Conservation (phyloP, 2,329 filamentous ascomycete species). For the Hymenoscyphus albidus region DNA sequence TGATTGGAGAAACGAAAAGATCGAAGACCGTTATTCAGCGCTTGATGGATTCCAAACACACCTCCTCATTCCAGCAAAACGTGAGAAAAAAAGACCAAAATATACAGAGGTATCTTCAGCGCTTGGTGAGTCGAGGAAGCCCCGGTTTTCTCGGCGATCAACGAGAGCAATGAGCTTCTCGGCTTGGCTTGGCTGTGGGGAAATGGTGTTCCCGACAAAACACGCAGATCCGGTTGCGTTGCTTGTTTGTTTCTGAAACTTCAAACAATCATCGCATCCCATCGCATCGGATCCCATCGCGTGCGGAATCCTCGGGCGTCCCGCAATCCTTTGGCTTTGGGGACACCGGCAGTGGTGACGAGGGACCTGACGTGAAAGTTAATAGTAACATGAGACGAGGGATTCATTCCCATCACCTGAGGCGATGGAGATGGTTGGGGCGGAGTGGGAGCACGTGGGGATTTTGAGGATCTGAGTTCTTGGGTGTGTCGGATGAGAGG, state of each 20-base stretch:
- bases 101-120: constrained; percentile 3
- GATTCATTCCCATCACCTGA: not conserved
- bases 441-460: not conserved
- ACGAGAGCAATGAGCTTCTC: not conserved
- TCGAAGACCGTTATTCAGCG: not conserved
- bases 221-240: too few relatives aligned
- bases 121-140: not conserved
- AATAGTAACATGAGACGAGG: not conserved
- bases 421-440: not conserved
- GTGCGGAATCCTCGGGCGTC: too few relatives aligned
- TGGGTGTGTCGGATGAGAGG: not conserved
- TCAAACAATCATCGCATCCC: too few relatives aligned
- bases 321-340: too few relatives aligned
- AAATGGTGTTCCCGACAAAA: not conserved
- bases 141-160: not conserved
- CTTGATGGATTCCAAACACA: not conserved
- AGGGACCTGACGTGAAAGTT: not conserved
- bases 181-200: not conserved
- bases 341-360: too few relatives aligned
- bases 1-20: not conserved
- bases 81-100: not conserved
- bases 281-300: too few relatives aligned
- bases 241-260: too few relatives aligned
- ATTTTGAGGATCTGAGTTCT: not conserved
- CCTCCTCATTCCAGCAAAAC: not conserved